Conservation (phyloP, 2,329 filamentous ascomycete species). For the Decorospora gaudefroyi region DNA sequence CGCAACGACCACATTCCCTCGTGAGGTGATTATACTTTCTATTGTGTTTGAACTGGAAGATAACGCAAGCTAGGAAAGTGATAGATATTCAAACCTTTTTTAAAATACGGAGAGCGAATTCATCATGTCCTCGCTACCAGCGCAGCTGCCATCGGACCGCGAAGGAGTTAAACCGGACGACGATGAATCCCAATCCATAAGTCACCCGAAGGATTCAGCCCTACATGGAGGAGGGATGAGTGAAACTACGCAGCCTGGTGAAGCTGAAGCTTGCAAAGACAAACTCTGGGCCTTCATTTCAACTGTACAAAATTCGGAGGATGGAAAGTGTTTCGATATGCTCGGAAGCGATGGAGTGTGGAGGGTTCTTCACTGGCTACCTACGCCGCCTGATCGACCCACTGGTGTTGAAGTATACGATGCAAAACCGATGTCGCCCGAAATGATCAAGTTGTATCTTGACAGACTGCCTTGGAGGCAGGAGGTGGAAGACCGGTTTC, state of each 20-base stretch:
- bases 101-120: too few relatives aligned
- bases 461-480: slow-evolving; percentile 5
- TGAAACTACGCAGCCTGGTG: background rate
- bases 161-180: too few relatives aligned
- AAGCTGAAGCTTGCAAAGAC: background rate
- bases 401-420: slow-evolving; percentile 7
- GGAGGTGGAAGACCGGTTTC: slow-evolving; percentile 3
- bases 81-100: too few relatives aligned
- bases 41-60: too few relatives aligned
- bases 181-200: too few relatives aligned
- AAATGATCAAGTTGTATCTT: slow-evolving; percentile 7
- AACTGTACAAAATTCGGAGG: background rate
- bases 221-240: background rate
- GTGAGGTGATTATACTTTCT: too few relatives aligned
- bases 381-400: background rate
- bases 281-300: background rate
- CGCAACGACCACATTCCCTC: too few relatives aligned
- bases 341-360: slow-evolving; percentile 4
- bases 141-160: too few relatives aligned
- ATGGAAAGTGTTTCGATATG: background rate
- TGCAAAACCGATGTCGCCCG: slow-evolving; percentile 7
- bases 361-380: slow-evolving; percentile 3
- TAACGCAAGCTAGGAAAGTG: too few relatives aligned
- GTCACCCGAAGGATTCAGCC: background rate
- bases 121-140: too few relatives aligned